Conservation (phyloP, 257 asterid species). For the Jaltomata sinuosa region DNA sequence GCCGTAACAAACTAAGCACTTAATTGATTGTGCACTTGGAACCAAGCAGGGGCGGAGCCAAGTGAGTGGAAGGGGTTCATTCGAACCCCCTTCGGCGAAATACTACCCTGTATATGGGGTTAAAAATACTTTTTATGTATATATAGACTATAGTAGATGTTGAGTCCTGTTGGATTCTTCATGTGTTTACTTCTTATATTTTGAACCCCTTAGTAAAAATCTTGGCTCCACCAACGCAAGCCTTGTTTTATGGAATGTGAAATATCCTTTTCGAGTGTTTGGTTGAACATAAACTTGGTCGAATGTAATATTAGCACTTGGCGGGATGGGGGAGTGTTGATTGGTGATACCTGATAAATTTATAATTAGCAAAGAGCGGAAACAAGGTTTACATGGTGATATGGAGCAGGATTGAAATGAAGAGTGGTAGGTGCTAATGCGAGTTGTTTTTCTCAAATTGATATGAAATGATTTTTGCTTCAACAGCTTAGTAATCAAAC, state of each 20-base stretch:
- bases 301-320: not conserved
- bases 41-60: not conserved
- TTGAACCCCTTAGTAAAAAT: not conserved
- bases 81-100: accelerated
- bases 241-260: not conserved
- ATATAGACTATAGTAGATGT: not conserved
- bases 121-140: not conserved
- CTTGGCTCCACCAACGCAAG: not conserved
- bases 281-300: not conserved
- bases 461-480: not conserved
- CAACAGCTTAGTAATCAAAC: not conserved
- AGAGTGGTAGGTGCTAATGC: not conserved
- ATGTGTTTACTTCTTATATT: not conserved
- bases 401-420: not conserved
- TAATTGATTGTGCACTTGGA: not conserved
- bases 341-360: not conserved
- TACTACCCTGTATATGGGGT: not conserved
- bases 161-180: not conserved
- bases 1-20: not conserved
- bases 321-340: not conserved
- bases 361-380: not conserved
- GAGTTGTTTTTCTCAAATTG: not conserved
- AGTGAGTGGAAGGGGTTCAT: not conserved
- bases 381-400: not conserved
- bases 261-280: not conserved